Evolutionary conservation across 257 asterid species (phyloP).

Genomic region (Solanum pimpinellifolium): DNA sequence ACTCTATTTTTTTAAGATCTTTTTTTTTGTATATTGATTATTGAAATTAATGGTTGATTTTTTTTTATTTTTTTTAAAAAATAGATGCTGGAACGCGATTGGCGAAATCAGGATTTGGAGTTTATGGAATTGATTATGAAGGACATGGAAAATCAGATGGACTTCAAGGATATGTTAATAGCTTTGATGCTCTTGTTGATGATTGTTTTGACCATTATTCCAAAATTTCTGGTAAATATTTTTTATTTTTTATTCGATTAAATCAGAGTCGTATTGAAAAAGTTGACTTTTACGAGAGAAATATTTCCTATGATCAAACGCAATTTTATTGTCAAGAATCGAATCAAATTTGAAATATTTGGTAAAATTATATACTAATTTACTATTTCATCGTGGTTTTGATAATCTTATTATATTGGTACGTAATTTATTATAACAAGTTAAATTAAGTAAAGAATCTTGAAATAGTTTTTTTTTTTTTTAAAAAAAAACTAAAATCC

Average conservation of each 20-base stretch:
- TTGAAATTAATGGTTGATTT: neutral
- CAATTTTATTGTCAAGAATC: neutral
- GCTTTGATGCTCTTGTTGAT: slow-evolving; percentile 35
- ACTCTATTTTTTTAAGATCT: too few relatives aligned
- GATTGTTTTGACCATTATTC: slow-evolving; percentile 48
- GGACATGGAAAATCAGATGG: slow-evolving; percentile 75
- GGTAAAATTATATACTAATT: neutral
- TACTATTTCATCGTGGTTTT: neutral
- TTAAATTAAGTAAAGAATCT: neutral
- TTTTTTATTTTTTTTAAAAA: neutral
- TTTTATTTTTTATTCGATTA: neutral
- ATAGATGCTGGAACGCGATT: slow-evolving; percentile 36
- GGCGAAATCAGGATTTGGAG: slow-evolving; percentile 47
- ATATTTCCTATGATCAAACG: neutral
- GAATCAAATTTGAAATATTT: neutral
- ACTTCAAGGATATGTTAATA: slow-evolving; percentile 25
- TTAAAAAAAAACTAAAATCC: neutral
- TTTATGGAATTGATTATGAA: slow-evolving; percentile 50
- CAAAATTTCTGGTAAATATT: slow-evolving; percentile 25
- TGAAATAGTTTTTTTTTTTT: neutral
- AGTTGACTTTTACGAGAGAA: neutral
- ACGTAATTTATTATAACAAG: neutral
- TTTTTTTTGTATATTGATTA: neutral
- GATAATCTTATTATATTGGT: neutral
- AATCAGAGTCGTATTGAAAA: neutral